Percentiles rank a stretch among this genome's conserved stretches.
Evolutionary conservation across 164 flowering plant species (phyloP).

Genomic region (Cinnamomum micranthum): DNA sequence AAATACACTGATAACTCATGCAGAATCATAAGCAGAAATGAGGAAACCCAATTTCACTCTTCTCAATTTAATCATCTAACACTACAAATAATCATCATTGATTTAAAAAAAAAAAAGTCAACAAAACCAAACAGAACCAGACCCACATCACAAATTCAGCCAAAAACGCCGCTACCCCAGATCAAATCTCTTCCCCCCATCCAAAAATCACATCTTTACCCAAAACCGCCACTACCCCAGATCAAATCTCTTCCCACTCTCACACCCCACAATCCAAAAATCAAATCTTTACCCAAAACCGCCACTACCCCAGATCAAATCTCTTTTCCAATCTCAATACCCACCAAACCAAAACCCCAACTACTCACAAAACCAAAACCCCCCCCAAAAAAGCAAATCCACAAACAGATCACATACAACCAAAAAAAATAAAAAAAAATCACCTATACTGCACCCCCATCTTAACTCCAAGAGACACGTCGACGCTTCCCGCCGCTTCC

Average conservation of each 20-base stretch:
- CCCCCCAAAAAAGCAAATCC: background rate
- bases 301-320: background rate
- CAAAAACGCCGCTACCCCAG: background rate
- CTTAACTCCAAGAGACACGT: constrained; percentile 83
- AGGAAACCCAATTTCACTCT: too few species aligned
- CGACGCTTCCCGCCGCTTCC: constrained; percentile 85
- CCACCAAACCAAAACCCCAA: background rate
- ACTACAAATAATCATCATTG: too few species aligned
- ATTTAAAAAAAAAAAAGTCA: too few species aligned
- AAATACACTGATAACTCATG: too few species aligned
- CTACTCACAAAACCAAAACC: background rate
- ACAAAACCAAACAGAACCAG: too few species aligned
- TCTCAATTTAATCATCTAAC: too few species aligned
- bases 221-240: background rate
- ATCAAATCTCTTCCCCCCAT: background rate
- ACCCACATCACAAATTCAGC: too few species aligned
- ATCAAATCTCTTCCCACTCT: background rate
- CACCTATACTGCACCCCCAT: constrained; percentile 93
- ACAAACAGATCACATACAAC: background rate
- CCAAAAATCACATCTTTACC: background rate
- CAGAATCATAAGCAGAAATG: too few species aligned
- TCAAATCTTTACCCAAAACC: background rate
- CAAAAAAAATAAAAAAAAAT: background rate
- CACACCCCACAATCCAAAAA: background rate
- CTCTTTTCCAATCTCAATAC: background rate